A percentile compares a stretch with the other conserved stretches of the same genome.
Evolutionary conservation across 225 moss, liverwort and hornwort genomes (phyloP).

Genomic region (Lunularia cruciata): DNA sequence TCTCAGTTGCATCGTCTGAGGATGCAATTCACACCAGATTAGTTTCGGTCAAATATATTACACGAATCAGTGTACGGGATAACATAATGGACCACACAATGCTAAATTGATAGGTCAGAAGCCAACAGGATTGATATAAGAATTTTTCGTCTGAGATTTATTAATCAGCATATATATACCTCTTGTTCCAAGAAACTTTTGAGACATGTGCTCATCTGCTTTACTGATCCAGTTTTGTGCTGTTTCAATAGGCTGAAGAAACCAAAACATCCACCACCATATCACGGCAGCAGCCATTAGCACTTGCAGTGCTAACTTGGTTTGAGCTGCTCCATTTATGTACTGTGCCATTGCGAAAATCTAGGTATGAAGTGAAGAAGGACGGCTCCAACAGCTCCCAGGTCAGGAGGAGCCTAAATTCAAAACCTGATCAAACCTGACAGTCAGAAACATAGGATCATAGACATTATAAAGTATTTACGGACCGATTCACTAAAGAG

Average conservation of each 20-base stretch:
- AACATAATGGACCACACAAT: too few species aligned
- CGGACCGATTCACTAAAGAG: too few species aligned
- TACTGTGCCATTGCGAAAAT: not conserved
- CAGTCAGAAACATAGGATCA: too few species aligned
- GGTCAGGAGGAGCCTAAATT: too few species aligned
- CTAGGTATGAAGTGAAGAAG: too few species aligned
- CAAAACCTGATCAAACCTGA: too few species aligned
- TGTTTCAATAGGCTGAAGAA: slow-evolving; percentile 7
- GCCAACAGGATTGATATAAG: not conserved
- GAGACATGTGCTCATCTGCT: not conserved
- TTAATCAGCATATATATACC: not conserved
- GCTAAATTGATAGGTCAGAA: too few species aligned
- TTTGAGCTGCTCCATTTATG: slow-evolving; percentile 13
- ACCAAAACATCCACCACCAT: slow-evolving; percentile 22
- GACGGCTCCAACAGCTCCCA: too few species aligned
- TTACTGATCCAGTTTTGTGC: not conserved
- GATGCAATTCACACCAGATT: not conserved
- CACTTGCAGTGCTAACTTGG: slow-evolving; percentile 2
- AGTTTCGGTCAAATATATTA: not conserved
- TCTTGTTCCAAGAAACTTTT: slow-evolving; percentile 11
- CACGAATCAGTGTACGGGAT: not conserved
- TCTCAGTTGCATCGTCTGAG: too few species aligned
- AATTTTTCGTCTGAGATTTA: not conserved
- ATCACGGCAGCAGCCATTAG: not conserved
- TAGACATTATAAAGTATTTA: too few species aligned